Base-by-base conservation (phyloP, 495 filamentous ascomycete species). In the Parmelia sp. region DNA sequence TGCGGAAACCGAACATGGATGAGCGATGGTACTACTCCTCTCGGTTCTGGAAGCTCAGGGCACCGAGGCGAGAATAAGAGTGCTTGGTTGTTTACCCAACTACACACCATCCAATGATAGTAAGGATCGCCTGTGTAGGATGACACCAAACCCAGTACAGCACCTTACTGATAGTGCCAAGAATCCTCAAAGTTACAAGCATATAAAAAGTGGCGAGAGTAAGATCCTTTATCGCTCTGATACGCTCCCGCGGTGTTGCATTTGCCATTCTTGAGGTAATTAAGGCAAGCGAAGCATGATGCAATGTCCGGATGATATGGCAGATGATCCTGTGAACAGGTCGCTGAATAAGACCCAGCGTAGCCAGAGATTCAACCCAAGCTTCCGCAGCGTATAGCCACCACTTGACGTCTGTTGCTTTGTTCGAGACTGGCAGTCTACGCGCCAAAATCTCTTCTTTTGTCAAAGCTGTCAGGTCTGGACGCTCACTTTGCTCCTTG, bases 1-100 rank as follows among this genome's bases (percentile, higher is more conserved):
- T 66, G 80, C 80, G 9, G 79, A 81, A 64, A 77, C 77, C 3
- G 75, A 33, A 39, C 35, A 7, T 33, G 27, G 51, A 55, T 21
- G 27, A 21, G 17, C 21, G 51, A 53, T 55, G 29, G 33, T 55
- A 55, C 51, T 33, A 3, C 21, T 27, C 1, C 40, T 3, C 40
- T 6, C 27, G 17, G 36, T 19, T 29, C 19, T 57, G 21, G 33
- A 27, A 0, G 21, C 25, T 53, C 27, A 5, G 21, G 4, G 37
- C 58, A 14, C 19, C 5, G 47, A 51, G 17, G 47, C 47, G 23
- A 51, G 47, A 51, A 14, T 19, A 25, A 37, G 29, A 25, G 6
- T 27, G 12, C 25, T 53, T 5, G 49, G 4, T 5, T 53, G 6
- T 21, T 39, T 62, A 66, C 7, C 39, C 51, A 21, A 57, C 25